Conservation (phyloP, 2,329 filamentous ascomycete genomes). For the Massarina eburnea region DNA sequence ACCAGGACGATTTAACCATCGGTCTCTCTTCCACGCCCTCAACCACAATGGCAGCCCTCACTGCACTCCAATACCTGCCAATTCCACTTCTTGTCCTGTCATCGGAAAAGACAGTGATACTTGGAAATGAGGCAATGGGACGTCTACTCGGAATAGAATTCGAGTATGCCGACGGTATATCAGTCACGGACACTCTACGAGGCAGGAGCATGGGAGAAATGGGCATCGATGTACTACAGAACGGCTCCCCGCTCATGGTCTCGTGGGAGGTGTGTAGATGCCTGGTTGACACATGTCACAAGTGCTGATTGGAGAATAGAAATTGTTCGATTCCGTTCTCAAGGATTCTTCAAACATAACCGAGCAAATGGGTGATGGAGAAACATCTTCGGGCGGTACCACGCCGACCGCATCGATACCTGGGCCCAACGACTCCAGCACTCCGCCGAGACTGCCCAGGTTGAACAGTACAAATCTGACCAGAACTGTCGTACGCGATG, state of each 20-base stretch:
- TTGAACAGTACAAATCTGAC: conserved; percentile 41
- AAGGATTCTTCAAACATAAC: conserved; percentile 35
- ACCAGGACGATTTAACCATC: conserved; percentile 34
- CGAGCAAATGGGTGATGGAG: conserved; percentile 12
- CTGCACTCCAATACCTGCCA: conserved; percentile 71
- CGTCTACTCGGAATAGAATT: conserved; percentile 64
- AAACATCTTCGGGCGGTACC: conserved; percentile 18
- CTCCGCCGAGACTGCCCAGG: conserved; percentile 7
- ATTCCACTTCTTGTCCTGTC: conserved; percentile 71
- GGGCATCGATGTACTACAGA: conserved; percentile 72
- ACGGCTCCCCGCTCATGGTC: conserved; percentile 58
- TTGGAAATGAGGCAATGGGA: conserved; percentile 77
- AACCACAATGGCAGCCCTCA: conserved; percentile 34
- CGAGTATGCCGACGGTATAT: conserved; percentile 44
- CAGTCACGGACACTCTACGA: conserved; percentile 61
- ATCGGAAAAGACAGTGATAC: conserved; percentile 66
- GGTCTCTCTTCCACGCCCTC: conserved; percentile 28
- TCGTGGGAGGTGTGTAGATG: conserved; percentile 50
- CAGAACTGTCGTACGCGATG: conserved; percentile 56
- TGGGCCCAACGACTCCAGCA: neutral
- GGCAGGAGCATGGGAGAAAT: conserved; percentile 70
- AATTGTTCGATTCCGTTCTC: conserved; percentile 48
- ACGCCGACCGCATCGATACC: conserved; percentile 28
- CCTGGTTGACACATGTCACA: neutral
- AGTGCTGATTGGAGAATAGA: conserved; percentile 22